These are phyloP conservation scores for Gaertneriomyces semiglobifer DNA, from an alignment of 192 early-diverging fungal genomes.

Conservation along the genomic window DNA sequence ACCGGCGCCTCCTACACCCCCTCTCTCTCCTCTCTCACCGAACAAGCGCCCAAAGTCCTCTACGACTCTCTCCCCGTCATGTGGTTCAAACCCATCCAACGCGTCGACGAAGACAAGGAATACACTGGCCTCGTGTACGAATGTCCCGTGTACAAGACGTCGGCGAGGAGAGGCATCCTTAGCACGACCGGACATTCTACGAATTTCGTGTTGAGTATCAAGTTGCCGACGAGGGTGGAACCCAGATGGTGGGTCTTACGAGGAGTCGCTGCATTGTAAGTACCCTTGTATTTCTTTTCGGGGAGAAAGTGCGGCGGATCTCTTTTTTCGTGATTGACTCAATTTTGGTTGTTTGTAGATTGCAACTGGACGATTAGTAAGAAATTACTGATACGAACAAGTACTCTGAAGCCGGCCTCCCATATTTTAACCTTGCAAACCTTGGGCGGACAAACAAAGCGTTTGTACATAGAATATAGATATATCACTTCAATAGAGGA, in stretches of 20 bases:
- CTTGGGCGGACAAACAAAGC: too few species aligned
- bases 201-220: slow-evolving; percentile 59
- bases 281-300: background rate
- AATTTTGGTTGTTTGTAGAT: slow-evolving; percentile 2
- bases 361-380: slow-evolving; percentile 31
- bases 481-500: too few species aligned
- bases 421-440: too few species aligned
- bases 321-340: background rate
- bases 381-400: background rate
- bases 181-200: slow-evolving; percentile 65
- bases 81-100: slow-evolving; percentile 58
- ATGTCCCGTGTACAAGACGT: slow-evolving; percentile 66
- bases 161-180: slow-evolving; percentile 56
- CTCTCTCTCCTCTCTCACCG: slow-evolving; percentile 44
- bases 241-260: slow-evolving; percentile 60
- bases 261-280: slow-evolving; percentile 56
- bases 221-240: slow-evolving; percentile 49
- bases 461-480: too few species aligned
- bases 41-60: slow-evolving; percentile 55
- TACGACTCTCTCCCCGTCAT: slow-evolving; percentile 61
- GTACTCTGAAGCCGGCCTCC: too few species aligned
- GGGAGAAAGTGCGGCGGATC: background rate
- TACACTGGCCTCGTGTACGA: slow-evolving; percentile 36
- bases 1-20: slow-evolving; percentile 58
- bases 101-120: slow-evolving; percentile 22